phyloP scores from a whole-genome alignment of 2,329 filamentous ascomycete species.

The Ophiostoma montium region DNA sequence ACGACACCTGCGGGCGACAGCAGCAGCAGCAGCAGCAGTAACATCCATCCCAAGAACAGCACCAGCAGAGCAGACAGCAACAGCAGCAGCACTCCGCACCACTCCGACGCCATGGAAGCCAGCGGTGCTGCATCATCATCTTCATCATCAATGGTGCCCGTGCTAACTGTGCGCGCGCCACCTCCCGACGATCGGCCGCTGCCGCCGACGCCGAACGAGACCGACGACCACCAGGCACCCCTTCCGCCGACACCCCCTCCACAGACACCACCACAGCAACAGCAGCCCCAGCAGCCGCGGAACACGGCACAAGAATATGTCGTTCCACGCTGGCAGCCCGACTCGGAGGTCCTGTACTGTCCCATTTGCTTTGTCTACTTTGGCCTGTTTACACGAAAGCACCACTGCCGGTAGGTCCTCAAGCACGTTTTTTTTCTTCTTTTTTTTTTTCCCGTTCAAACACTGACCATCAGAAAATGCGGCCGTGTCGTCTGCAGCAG shows the following conservation, averaged over 20 bases:
- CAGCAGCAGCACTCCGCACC: not conserved
- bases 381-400: conserved; percentile 73
- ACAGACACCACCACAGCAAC: not conserved
- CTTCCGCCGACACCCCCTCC: not conserved
- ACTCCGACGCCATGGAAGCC: not conserved
- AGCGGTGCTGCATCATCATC: not conserved
- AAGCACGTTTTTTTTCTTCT: not conserved
- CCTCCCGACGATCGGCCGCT: not conserved
- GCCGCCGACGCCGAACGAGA: not conserved
- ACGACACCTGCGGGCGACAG: not conserved
- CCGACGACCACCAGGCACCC: not conserved
- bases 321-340: conserved; percentile 76
- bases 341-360: conserved; percentile 67
- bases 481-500: conserved; percentile 79
- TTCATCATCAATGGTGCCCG: not conserved
- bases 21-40: not conserved
- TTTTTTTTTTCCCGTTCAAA: not conserved
- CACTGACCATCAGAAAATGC: conserved; percentile 51
- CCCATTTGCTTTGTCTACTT: conserved; percentile 74
- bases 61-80: not conserved
- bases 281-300: not conserved
- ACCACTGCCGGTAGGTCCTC: conserved; percentile 64
- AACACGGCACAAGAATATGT: conserved; percentile 35
- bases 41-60: not conserved
- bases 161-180: not conserved